Conservation (phyloP, 176 grass and related monocot genomes). For the Eremochloa ophiuroides region DNA sequence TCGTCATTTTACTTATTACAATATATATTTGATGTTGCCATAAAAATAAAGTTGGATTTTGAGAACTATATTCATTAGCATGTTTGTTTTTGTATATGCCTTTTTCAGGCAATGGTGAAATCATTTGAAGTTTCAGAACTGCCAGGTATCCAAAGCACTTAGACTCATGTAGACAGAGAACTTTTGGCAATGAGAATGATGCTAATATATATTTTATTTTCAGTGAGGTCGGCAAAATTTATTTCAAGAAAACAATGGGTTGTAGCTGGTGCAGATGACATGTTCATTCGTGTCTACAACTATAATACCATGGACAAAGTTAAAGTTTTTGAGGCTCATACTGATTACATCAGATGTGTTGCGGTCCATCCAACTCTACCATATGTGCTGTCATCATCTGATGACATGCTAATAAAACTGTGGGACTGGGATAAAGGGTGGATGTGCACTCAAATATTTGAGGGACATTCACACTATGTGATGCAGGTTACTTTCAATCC, state of each 20-base stretch:
- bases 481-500: conserved; percentile 99
- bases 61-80: conserved; percentile 15
- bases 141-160: conserved; percentile 57
- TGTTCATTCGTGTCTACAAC: conserved; percentile 89
- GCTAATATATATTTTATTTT: conserved; percentile 29
- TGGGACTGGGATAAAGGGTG: conserved; percentile 99
- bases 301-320: conserved; percentile 98
- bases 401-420: conserved; percentile 99
- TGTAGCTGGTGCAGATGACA: conserved; percentile 97
- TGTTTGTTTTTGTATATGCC: conserved; percentile 26
- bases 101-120: conserved; percentile 91
- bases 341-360: conserved; percentile 95
- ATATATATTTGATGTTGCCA: background rate
- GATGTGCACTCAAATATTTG: conserved; percentile 99
- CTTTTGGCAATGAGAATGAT: background rate
- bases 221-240: conserved; percentile 95
- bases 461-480: conserved; percentile 98
- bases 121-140: conserved; percentile 95
- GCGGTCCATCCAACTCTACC: conserved; percentile 96
- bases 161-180: conserved; percentile 3
- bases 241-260: conserved; percentile 94
- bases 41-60: background rate
- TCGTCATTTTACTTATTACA: background rate
- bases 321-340: conserved; percentile 90
- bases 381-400: conserved; percentile 95